These are phyloP conservation scores for Didymella keratinophila DNA, from an alignment of 2,329 filamentous ascomycete genomes.

Conservation along the genomic window DNA sequence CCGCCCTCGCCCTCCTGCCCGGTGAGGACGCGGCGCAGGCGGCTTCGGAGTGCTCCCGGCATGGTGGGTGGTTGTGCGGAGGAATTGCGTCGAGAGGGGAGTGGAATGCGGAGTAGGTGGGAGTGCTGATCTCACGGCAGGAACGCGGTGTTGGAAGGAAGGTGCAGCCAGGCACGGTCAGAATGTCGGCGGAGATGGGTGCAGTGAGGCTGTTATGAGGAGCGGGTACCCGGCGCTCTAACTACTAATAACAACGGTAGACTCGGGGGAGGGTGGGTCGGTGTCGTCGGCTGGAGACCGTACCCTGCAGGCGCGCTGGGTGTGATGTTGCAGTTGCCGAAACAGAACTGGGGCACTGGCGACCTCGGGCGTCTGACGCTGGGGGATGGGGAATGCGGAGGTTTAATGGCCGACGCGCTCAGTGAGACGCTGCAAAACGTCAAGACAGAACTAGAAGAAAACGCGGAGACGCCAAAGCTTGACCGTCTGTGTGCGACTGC, in stretches of 20 bases:
- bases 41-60: slow-evolving; percentile 55
- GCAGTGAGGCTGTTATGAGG: slow-evolving; percentile 32
- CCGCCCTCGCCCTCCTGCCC: slow-evolving; percentile 38
- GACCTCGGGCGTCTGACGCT: slow-evolving; percentile 14
- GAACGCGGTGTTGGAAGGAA: slow-evolving; percentile 11
- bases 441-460: slow-evolving; percentile 35
- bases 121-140: slow-evolving; percentile 3
- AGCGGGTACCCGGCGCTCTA: slow-evolving; percentile 21
- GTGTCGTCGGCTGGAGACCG: slow-evolving; percentile 10
- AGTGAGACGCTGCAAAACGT: slow-evolving; percentile 24
- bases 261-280: slow-evolving; percentile 23
- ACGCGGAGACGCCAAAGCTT: slow-evolving; percentile 36
- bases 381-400: slow-evolving; percentile 18
- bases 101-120: slow-evolving; percentile 3
- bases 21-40: slow-evolving; percentile 56
- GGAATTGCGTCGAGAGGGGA: slow-evolving; percentile 2
- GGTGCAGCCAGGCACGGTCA: slow-evolving; percentile 21
- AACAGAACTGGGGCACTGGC: slow-evolving; percentile 17
- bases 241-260: slow-evolving; percentile 12
- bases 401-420: slow-evolving; percentile 11
- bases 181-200: slow-evolving; percentile 26
- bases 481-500: slow-evolving; percentile 9
- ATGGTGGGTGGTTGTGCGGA: slow-evolving; percentile 40
- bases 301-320: slow-evolving; percentile 15
- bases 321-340: slow-evolving; percentile 16